A percentile compares a stretch with the other conserved stretches of the same genome.
Evolutionary conservation across 208 protist species (phyloP).

Genomic region (Crithidia bombi): DNA sequence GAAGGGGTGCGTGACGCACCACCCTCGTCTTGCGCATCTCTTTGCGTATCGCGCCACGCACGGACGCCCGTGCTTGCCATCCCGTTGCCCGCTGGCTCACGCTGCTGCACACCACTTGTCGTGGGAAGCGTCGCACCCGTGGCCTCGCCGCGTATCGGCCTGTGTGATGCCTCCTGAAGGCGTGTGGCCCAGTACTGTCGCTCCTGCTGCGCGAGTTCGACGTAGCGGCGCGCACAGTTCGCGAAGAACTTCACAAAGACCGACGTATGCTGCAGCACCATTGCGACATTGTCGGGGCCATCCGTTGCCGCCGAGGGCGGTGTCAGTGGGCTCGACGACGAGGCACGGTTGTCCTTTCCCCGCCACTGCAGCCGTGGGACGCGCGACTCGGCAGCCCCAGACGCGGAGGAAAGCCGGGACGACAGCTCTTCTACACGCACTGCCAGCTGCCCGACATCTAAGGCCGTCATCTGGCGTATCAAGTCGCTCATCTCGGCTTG

Average conservation of each 20-base stretch:
- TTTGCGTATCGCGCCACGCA: too few relatives aligned
- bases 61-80: too few relatives aligned
- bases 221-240: conserved; percentile 20
- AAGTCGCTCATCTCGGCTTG: conserved; percentile 39
- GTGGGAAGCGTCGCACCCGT: not conserved
- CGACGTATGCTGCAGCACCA: conserved; percentile 28
- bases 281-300: not conserved
- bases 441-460: conserved; percentile 34
- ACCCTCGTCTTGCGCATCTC: not conserved
- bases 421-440: conserved; percentile 20
- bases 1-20: too few relatives aligned
- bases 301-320: not conserved
- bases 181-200: not conserved
- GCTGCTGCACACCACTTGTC: not conserved
- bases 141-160: not conserved
- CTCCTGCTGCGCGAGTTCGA: conserved; percentile 20
- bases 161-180: not conserved
- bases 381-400: not conserved
- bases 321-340: too few relatives aligned
- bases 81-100: too few relatives aligned
- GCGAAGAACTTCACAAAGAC: conserved; percentile 30
- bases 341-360: not conserved
- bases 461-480: conserved; percentile 38
- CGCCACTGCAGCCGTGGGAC: conserved; percentile 25
- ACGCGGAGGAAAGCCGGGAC: not conserved